A percentile compares a stretch with the other conserved stretches of the same genome.
Evolutionary conservation across 352 stramenopile species (phyloP).

Genomic region (Phytophthora fragariae): DNA sequence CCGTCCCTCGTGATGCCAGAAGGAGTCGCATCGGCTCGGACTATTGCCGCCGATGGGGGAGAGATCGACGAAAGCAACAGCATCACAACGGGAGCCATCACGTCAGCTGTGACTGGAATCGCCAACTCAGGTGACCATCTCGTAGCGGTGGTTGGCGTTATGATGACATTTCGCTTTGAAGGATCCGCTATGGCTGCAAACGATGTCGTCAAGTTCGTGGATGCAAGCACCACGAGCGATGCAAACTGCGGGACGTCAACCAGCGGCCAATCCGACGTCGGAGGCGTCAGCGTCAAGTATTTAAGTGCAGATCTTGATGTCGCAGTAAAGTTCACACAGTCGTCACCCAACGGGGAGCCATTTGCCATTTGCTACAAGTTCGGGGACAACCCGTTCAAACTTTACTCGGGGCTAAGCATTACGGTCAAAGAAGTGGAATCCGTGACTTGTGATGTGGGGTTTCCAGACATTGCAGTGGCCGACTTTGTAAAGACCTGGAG

Average conservation of each 20-base stretch:
- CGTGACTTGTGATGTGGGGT: constrained; percentile 42
- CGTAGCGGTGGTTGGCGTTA: constrained; percentile 56
- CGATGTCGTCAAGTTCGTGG: constrained; percentile 74
- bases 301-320: constrained; percentile 35
- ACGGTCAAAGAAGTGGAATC: constrained; percentile 60
- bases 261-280: constrained; percentile 55
- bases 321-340: constrained; percentile 53
- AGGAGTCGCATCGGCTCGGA: constrained; percentile 25
- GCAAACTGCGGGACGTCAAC: constrained; percentile 54
- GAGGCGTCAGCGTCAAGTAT: constrained; percentile 47
- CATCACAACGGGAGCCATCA: constrained; percentile 48
- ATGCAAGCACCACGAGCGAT: constrained; percentile 61
- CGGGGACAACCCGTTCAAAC: constrained; percentile 70
- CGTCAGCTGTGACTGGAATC: constrained; percentile 50
- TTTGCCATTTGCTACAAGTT: constrained; percentile 81
- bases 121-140: constrained; percentile 50
- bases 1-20: constrained; percentile 45
- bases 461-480: constrained; percentile 50
- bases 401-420: constrained; percentile 57
- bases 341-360: constrained; percentile 42
- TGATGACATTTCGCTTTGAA: constrained; percentile 60
- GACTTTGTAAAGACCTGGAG: constrained; percentile 64
- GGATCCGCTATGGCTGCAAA: constrained; percentile 43
- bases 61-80: constrained; percentile 50
- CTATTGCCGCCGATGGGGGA: constrained; percentile 52